Evolutionary conservation across 2,329 filamentous ascomycete genomes (phyloP).

Genomic region (Ascocoryne sarcoides): DNA sequence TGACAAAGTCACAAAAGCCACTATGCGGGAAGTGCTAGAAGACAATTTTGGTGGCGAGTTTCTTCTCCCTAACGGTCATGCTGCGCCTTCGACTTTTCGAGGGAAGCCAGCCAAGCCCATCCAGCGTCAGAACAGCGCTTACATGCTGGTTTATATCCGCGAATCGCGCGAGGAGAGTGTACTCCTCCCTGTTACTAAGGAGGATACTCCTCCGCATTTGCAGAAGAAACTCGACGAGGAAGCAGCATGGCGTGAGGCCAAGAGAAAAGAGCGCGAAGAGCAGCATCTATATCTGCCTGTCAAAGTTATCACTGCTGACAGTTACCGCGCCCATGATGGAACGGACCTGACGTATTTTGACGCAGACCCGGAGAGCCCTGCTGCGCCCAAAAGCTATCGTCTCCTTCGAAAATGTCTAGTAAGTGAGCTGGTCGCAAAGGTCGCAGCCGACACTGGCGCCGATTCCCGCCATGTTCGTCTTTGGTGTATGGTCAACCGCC

Average conservation of each 20-base stretch:
- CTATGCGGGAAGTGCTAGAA: slow-evolving; percentile 81
- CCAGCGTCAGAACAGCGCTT: slow-evolving; percentile 72
- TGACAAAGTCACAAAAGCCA: slow-evolving; percentile 91
- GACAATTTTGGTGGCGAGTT: slow-evolving; percentile 96
- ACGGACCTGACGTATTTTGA: slow-evolving; percentile 61
- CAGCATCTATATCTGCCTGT: slow-evolving; percentile 86
- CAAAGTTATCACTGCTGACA: slow-evolving; percentile 70
- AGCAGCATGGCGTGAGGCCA: slow-evolving; percentile 62
- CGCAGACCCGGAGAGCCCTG: slow-evolving; percentile 30
- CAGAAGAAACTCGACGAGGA: slow-evolving; percentile 77
- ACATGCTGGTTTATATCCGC: slow-evolving; percentile 97
- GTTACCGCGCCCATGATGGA: slow-evolving; percentile 72
- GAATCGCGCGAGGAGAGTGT: slow-evolving; percentile 79
- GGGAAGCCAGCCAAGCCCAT: slow-evolving; percentile 38
- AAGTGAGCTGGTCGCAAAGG: slow-evolving; percentile 59
- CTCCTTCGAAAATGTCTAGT: slow-evolving; percentile 69
- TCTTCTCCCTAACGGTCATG: slow-evolving; percentile 34
- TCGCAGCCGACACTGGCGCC: slow-evolving; percentile 62
- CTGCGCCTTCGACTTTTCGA: slow-evolving; percentile 32
- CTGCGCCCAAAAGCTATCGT: slow-evolving; percentile 64
- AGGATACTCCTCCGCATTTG: slow-evolving; percentile 75
- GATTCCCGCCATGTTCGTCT: slow-evolving; percentile 66
- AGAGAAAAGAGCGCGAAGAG: slow-evolving; percentile 83
- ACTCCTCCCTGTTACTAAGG: slow-evolving; percentile 63
- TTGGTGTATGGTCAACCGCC: slow-evolving; percentile 97